Conservation (phyloP, 2,329 filamentous ascomycete genomes). For the Trichophyton rubrum region DNA sequence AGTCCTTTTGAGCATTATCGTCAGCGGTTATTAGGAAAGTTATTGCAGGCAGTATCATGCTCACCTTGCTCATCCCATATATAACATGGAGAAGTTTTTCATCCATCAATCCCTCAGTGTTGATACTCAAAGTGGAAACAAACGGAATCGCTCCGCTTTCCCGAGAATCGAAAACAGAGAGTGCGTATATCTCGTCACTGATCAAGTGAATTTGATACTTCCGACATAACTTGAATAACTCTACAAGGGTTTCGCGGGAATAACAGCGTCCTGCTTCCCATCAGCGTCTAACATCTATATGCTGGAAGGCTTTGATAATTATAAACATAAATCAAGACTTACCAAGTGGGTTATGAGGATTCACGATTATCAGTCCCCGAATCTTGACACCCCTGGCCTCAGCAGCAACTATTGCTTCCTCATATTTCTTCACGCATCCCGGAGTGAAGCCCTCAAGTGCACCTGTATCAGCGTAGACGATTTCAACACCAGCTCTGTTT, state of each 20-base stretch:
- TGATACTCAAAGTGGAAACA: slow-evolving; percentile 36
- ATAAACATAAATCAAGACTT: slow-evolving; percentile 13
- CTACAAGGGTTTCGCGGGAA: slow-evolving; percentile 28
- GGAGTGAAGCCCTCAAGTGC: slow-evolving; percentile 28
- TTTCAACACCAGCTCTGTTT: slow-evolving; percentile 29
- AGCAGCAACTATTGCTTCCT: slow-evolving; percentile 25
- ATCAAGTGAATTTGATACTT: slow-evolving; percentile 41
- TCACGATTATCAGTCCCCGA: slow-evolving; percentile 31
- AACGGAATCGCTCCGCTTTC: slow-evolving; percentile 33
- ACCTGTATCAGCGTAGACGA: slow-evolving; percentile 29
- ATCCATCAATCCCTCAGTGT: slow-evolving; percentile 36
- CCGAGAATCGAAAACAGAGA: slow-evolving; percentile 38
- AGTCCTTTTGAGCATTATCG: slow-evolving; percentile 32
- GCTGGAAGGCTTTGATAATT: slow-evolving; percentile 20
- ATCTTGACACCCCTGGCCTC: slow-evolving; percentile 23
- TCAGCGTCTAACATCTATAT: slow-evolving; percentile 23
- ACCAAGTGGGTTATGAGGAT: slow-evolving; percentile 36
- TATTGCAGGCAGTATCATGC: background rate
- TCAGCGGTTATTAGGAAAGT: background rate
- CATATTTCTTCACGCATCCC: slow-evolving; percentile 25
- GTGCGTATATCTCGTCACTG: slow-evolving; percentile 48
- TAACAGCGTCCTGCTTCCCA: slow-evolving; percentile 38
- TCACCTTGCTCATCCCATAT: slow-evolving; percentile 32
- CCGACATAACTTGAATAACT: slow-evolving; percentile 39
- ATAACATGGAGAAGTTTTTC: slow-evolving; percentile 40